Evolutionary conservation across 1,284 basidiomycete species (phyloP).

Genomic region (Macrocystidia cucumis): DNA sequence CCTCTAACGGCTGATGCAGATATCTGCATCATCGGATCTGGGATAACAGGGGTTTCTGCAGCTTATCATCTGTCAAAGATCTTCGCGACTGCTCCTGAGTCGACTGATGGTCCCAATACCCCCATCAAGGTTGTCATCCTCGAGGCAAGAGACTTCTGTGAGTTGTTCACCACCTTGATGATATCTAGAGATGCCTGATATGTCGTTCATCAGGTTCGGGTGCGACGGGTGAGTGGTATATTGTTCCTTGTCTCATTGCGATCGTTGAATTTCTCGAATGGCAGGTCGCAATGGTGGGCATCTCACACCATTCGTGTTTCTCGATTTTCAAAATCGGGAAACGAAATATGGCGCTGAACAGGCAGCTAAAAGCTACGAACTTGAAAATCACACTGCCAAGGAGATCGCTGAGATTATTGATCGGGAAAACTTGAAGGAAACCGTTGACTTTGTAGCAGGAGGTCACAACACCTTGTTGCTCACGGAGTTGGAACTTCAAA

Average conservation of each 20-base stretch:
- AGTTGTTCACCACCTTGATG: slow-evolving; percentile 22
- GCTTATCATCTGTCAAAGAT: slow-evolving; percentile 59
- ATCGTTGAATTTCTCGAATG: neutral
- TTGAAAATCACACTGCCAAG: slow-evolving; percentile 52
- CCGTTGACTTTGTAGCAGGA: slow-evolving; percentile 58
- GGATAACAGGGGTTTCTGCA: slow-evolving; percentile 67
- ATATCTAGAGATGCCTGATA: too few relatives aligned
- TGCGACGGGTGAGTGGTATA: slow-evolving; percentile 60
- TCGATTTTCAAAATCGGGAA: slow-evolving; percentile 32
- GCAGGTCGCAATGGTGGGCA: slow-evolving; percentile 76
- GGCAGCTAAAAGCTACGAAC: slow-evolving; percentile 40
- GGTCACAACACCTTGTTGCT: slow-evolving; percentile 48
- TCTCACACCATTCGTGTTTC: slow-evolving; percentile 47
- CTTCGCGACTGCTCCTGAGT: too few relatives aligned
- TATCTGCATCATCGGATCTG: slow-evolving; percentile 70
- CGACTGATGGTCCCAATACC: slow-evolving; percentile 9
- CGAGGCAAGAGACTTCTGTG: slow-evolving; percentile 76
- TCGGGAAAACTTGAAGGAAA: slow-evolving; percentile 30
- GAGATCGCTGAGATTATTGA: slow-evolving; percentile 45
- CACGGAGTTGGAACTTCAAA: slow-evolving; percentile 33
- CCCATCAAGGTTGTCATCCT: slow-evolving; percentile 48
- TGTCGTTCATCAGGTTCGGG: slow-evolving; percentile 55
- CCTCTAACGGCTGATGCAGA: slow-evolving; percentile 50
- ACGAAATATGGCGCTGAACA: slow-evolving; percentile 40
- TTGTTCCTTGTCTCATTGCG: neutral